phyloP scores from a whole-genome alignment of 2,329 filamentous ascomycete species.

The Mollisia scopiformis region DNA sequence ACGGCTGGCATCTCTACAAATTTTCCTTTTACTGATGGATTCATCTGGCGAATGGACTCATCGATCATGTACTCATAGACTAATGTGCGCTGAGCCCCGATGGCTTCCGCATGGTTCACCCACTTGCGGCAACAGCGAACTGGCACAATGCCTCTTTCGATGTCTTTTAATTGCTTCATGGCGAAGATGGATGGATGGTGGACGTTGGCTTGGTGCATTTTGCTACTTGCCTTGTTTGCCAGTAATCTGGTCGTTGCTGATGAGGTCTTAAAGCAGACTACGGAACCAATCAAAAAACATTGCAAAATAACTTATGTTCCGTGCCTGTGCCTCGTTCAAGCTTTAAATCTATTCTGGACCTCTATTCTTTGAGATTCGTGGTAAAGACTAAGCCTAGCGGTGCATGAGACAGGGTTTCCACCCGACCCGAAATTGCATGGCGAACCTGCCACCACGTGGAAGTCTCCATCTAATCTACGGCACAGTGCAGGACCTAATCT shows the following conservation, averaged over 20 bases:
- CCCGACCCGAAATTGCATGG: no score
- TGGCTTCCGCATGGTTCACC: conserved; percentile 20
- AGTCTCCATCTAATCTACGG: no score
- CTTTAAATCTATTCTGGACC: no score
- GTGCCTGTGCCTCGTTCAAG: no score
- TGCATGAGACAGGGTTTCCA: no score
- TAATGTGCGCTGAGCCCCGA: conserved; percentile 27
- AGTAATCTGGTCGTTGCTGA: conserved; percentile 15
- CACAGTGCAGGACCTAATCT: no score
- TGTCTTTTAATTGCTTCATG: conserved; percentile 20
- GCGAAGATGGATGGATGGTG: conserved; percentile 20
- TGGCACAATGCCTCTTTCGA: conserved; percentile 20
- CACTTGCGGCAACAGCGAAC: conserved; percentile 14
- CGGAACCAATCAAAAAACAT: conserved; percentile 32
- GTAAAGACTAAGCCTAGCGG: no score
- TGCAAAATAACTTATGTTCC: conserved; percentile 33
- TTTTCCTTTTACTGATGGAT: conserved; percentile 23
- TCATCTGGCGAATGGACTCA: conserved; percentile 18
- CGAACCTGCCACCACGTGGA: no score
- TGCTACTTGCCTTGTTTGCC: conserved; percentile 14
- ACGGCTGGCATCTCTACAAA: conserved; percentile 20
- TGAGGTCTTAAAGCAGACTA: conserved; percentile 17
- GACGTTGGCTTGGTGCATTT: conserved; percentile 12
- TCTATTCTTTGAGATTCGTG: no score
- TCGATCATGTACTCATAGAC: conserved; percentile 37